These are phyloP conservation scores for Phaffia tasmanica DNA, from an alignment of 768 basidiomycete species.

Conservation along the genomic window DNA sequence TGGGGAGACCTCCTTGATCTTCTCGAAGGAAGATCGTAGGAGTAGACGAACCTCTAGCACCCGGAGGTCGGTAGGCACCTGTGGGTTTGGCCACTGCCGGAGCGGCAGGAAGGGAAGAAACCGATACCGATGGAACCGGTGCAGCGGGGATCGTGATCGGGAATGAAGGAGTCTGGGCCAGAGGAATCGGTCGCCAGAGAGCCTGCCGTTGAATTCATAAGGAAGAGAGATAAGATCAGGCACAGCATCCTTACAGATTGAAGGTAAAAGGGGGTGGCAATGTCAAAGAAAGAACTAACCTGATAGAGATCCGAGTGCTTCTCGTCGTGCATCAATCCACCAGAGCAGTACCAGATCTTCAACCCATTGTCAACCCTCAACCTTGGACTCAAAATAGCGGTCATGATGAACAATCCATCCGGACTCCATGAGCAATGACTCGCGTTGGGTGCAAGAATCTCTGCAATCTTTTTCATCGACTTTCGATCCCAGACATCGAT, in stretches of 20 bases:
- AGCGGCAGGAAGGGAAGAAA: conserved; percentile 37
- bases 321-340: conserved; percentile 75
- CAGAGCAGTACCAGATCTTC: conserved; percentile 88
- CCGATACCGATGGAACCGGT: conserved; percentile 52
- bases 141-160: conserved; percentile 55
- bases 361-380: conserved; percentile 94
- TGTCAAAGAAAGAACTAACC: conserved; percentile 30
- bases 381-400: conserved; percentile 89
- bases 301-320: conserved; percentile 81
- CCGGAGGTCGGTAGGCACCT: conserved; percentile 87
- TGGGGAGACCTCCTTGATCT: conserved; percentile 66
- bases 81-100: conserved; percentile 41
- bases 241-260: not conserved
- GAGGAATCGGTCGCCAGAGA: conserved; percentile 63
- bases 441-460: conserved; percentile 82
- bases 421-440: conserved; percentile 93
- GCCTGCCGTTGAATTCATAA: conserved; percentile 34
- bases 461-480: conserved; percentile 61
- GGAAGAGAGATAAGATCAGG: not conserved
- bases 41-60: conserved; percentile 77
- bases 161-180: conserved; percentile 59
- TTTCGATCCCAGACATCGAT: conserved; percentile 86
- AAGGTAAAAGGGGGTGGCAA: not conserved
- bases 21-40: conserved; percentile 82
- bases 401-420: conserved; percentile 82